Base-by-base conservation (phyloP, 1,284 basidiomycete genomes). In the Mycosarcoma mackinlayi region DNA sequence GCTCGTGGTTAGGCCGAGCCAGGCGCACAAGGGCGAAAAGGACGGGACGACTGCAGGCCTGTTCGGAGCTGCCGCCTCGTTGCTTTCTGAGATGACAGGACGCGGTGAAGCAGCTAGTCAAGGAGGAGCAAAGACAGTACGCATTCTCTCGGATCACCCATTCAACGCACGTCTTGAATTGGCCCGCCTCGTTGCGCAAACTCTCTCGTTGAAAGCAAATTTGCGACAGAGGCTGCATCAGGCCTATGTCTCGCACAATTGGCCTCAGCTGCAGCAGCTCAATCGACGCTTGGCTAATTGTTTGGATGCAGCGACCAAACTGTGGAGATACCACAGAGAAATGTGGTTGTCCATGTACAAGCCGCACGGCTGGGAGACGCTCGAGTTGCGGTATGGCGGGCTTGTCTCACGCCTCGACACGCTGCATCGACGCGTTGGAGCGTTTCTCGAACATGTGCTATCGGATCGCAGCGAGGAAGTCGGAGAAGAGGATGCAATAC, bases 311-410 rank as follows among this genome's bases (percentile, higher is more conserved):
- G 67, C 80, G 0, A 67, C 74, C 31, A 53, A 67, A 24, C 47
- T 83, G 49, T 81, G 81, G 58, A 56, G 46, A 16, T 75, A 80
- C 18, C 83, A 84, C 53, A 72, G 83, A 23, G 70, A 67, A 39
- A 49, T 82, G 45, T 82, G 81, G 81, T 78, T 79, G 81, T 58
- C 42, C 19, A 75, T 71, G 69, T 75, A 77, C 46, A 77, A 80
- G 40, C 77, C 73, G 16, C 82, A 82, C 47, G 83, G 81, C 0
- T 83, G 79, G 76, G 82, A 84, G 60, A 76, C 77, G 14, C 59
- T 84, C 24, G 83, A 84, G 19, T 49, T 84, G 34, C 62, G 83
- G 1, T 84, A 84, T 38, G 83, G 83, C 14, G 83, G 83, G 0
- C 53, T 84, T 33, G 55, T 68, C 13, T 54, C 78, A 1, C 67